Conservation (phyloP, 306 rosid genomes). For the Gynostemma pentaphyllum region DNA sequence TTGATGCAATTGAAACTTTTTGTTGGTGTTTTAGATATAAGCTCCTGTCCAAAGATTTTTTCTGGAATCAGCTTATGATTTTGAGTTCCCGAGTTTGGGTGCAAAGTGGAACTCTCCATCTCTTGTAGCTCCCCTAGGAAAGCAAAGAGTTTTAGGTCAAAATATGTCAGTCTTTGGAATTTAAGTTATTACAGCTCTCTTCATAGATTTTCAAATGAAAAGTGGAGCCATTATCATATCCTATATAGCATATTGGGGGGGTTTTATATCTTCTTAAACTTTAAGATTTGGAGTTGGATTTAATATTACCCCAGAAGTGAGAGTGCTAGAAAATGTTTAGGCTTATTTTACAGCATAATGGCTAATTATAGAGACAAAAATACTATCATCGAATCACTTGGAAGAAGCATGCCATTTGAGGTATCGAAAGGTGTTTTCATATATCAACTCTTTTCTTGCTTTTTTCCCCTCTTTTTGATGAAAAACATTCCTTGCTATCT, state of each 20-base stretch:
- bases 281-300: background rate
- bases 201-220: background rate
- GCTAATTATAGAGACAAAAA: too few species aligned
- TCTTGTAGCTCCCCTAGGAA: too few species aligned
- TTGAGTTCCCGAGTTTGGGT: background rate
- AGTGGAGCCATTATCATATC: background rate
- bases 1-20: background rate
- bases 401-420: background rate
- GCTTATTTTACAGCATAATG: background rate
- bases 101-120: background rate
- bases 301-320: background rate
- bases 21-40: background rate
- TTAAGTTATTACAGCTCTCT: background rate
- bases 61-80: background rate
- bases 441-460: background rate
- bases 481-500: background rate
- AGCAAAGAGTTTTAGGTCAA: too few species aligned
- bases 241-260: background rate
- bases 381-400: background rate
- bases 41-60: background rate
- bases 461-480: too few species aligned
- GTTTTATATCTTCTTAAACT: background rate
- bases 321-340: background rate
- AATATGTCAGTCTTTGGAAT: too few species aligned
- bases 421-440: background rate